A percentile compares a stretch with the other conserved stretches of the same genome.
Evolutionary conservation across 768 basidiomycete species (phyloP).

Genomic region (Kwoniella mangroviensis): DNA sequence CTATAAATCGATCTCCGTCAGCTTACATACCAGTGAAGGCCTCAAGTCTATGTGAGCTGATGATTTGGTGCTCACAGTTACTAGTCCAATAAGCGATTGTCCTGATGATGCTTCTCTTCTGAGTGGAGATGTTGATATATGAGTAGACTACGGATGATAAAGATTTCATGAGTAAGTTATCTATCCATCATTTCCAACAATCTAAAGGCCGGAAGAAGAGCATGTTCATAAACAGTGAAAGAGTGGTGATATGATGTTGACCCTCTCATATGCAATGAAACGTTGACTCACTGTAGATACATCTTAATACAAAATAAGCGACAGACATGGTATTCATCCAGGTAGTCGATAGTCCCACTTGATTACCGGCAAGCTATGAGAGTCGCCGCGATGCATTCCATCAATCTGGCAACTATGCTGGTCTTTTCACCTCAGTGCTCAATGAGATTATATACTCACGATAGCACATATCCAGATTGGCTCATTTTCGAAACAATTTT

Average conservation of each 20-base stretch:
- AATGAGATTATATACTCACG: slow-evolving; percentile 24
- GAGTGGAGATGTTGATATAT: slow-evolving; percentile 38
- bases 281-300: slow-evolving; percentile 35
- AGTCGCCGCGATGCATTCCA: background rate
- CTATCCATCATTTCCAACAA: background rate
- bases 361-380: slow-evolving; percentile 45
- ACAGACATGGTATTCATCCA: slow-evolving; percentile 44
- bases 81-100: slow-evolving; percentile 36
- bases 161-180: background rate
- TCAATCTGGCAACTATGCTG: background rate
- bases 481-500: slow-evolving; percentile 45
- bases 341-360: slow-evolving; percentile 28
- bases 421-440: no score
- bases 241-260: no score
- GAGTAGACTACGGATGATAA: slow-evolving; percentile 28
- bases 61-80: slow-evolving; percentile 39
- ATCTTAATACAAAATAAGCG: slow-evolving; percentile 36
- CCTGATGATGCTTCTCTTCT: slow-evolving; percentile 30
- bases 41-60: background rate
- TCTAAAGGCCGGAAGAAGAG: no score
- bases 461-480: slow-evolving; percentile 36
- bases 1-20: slow-evolving; percentile 8
- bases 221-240: no score
- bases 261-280: background rate
- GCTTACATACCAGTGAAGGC: background rate